These are phyloP conservation scores for Scheffersomyces spartinae DNA, from an alignment of 805 yeast genomes.

Conservation along the genomic window DNA sequence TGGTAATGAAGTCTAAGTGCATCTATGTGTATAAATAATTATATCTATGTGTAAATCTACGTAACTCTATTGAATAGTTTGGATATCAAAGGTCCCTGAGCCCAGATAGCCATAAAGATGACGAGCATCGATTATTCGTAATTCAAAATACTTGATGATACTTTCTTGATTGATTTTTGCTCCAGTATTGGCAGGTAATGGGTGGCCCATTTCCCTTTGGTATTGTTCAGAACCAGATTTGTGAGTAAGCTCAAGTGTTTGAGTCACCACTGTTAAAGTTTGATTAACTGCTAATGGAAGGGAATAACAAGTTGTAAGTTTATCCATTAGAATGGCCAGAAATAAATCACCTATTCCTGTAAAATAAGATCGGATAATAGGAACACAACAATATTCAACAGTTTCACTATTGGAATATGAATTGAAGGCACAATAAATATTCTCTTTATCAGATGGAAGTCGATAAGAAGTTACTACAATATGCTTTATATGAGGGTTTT, in stretches of 20 bases:
- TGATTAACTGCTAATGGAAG: constrained; percentile 34
- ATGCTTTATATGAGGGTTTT: constrained; percentile 35
- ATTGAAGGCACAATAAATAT: no score
- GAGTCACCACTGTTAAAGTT: constrained; percentile 44
- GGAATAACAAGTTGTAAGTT: constrained; percentile 23
- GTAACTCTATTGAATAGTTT: no score
- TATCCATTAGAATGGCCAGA: constrained; percentile 65
- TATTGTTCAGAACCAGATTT: constrained; percentile 18
- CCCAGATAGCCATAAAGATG: constrained; percentile 21
- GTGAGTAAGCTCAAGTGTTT: constrained; percentile 39
- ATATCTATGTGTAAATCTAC: no score
- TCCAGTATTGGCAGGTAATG: constrained; percentile 3
- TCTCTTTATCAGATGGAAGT: no score
- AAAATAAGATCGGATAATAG: constrained; percentile 66
- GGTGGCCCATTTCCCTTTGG: constrained; percentile 19
- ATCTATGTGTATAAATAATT: no score
- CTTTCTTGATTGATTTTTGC: constrained; percentile 46
- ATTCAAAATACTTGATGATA: constrained; percentile 63
- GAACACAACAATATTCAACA: no score
- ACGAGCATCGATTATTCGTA: constrained; percentile 52
- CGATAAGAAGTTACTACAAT: constrained; percentile 67
- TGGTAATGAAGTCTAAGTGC: no score
- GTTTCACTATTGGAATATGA: no score
- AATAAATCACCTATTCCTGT: constrained; percentile 94
- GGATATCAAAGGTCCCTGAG: no score